Evolutionary conservation across 83 land plant species (phyloP).

Genomic region (Diphasiastrum complanatum): DNA sequence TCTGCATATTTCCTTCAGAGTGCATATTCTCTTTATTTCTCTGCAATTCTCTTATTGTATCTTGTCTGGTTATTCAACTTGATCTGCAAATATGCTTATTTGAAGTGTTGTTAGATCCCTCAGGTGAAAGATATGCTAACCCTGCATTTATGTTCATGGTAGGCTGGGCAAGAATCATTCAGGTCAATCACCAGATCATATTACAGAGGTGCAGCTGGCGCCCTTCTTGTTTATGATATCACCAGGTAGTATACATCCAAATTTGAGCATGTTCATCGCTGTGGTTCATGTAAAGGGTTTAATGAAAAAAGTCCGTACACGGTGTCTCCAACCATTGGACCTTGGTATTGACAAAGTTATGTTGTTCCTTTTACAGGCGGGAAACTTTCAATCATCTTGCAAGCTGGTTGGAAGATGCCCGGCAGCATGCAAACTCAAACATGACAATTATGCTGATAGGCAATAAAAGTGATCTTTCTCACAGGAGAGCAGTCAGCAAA

Average conservation of each 20-base stretch:
- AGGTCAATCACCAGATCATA: not conserved
- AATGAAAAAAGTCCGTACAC: not conserved
- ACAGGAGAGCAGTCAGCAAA: not conserved
- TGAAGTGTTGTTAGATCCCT: too few relatives aligned
- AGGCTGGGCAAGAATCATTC: conserved; percentile 1
- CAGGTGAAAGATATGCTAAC: too few relatives aligned
- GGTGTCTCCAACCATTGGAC: not conserved
- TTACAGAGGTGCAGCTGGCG: conserved; percentile 2
- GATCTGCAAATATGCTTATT: too few relatives aligned
- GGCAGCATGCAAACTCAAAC: conserved; percentile 4
- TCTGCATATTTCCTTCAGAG: too few relatives aligned
- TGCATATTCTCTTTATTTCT: too few relatives aligned
- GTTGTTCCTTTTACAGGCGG: not conserved
- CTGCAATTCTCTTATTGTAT: too few relatives aligned
- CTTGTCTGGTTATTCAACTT: too few relatives aligned
- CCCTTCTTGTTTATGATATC: conserved; percentile 1
- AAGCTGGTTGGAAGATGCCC: conserved; percentile 4
- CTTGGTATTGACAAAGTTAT: not conserved
- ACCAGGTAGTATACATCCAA: not conserved
- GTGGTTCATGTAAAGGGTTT: not conserved
- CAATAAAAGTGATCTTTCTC: not conserved
- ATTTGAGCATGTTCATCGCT: not conserved
- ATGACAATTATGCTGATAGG: not conserved
- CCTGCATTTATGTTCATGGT: too few relatives aligned
- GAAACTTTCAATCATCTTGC: conserved; percentile 1